Evolutionary conservation across 208 protist species (phyloP).

Genomic region (Crithidia sp.): DNA sequence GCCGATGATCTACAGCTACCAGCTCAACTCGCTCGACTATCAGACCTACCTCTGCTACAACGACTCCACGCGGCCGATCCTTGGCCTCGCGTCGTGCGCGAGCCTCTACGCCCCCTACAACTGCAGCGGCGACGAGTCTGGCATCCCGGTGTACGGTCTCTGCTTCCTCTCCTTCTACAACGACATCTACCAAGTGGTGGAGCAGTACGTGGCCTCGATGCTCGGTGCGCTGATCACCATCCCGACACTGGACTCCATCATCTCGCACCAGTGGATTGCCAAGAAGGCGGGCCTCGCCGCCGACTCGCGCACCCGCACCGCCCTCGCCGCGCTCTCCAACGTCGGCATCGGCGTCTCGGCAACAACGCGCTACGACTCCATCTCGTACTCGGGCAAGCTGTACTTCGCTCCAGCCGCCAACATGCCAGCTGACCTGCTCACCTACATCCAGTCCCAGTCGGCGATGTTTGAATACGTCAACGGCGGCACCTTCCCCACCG

Average conservation of each 20-base stretch:
- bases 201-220: constrained; percentile 32
- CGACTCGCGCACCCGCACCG: constrained; percentile 20
- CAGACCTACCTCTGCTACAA: constrained; percentile 35
- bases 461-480: constrained; percentile 60
- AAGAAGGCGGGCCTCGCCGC: constrained; percentile 42
- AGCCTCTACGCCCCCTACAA: not conserved
- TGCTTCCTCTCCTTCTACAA: constrained; percentile 31
- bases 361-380: constrained; percentile 54
- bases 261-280: constrained; percentile 69
- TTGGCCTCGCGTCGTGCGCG: constrained; percentile 29
- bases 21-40: constrained; percentile 35
- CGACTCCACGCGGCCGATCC: constrained; percentile 33
- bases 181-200: constrained; percentile 12
- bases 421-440: constrained; percentile 39
- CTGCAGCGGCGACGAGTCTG: constrained; percentile 42
- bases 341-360: constrained; percentile 40
- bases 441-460: constrained; percentile 35
- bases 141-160: constrained; percentile 46
- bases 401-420: constrained; percentile 67
- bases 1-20: not conserved
- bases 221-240: constrained; percentile 30
- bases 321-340: constrained; percentile 35
- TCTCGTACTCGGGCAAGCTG: constrained; percentile 52
- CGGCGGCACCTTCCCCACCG: constrained; percentile 66
- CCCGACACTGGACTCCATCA: constrained; percentile 58